Percentiles rank a stretch among this genome's conserved stretches.
Conservation (phyloP, 2,329 filamentous ascomycete species). For the Neonectria magnoliae region DNA sequence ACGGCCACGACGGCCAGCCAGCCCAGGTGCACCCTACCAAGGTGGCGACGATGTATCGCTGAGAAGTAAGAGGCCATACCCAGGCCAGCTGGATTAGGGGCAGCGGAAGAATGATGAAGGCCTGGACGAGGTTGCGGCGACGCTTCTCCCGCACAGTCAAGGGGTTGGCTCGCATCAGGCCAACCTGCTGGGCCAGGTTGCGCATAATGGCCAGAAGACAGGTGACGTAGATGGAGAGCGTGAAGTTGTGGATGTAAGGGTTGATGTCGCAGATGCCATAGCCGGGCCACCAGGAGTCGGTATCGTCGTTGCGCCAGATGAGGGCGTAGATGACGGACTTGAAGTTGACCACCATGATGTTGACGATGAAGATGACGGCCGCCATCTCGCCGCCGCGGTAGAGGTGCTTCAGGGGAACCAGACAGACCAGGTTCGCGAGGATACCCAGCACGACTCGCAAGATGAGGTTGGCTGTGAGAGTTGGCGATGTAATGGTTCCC, state of each 20-base stretch:
- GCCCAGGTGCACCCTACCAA: constrained; percentile 60
- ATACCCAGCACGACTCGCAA: constrained; percentile 59
- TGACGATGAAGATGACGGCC: constrained; percentile 60
- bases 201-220: constrained; percentile 65
- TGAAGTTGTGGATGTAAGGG: constrained; percentile 58
- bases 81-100: constrained; percentile 61
- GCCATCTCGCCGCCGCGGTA: constrained; percentile 64
- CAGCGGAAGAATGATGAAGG: constrained; percentile 64
- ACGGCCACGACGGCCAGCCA: constrained; percentile 58
- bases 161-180: constrained; percentile 53
- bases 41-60: constrained; percentile 61
- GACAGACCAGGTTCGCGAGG: constrained; percentile 56
- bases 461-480: constrained; percentile 57
- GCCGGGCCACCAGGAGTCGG: constrained; percentile 61
- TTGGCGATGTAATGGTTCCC: constrained; percentile 41
- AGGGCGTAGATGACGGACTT: constrained; percentile 60
- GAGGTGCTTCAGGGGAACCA: constrained; percentile 63
- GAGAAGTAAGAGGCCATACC: constrained; percentile 57
- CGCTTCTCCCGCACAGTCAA: constrained; percentile 54
- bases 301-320: constrained; percentile 64
- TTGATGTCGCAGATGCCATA: constrained; percentile 64
- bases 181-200: constrained; percentile 62
- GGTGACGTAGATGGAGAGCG: constrained; percentile 58
- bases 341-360: constrained; percentile 58
- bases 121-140: constrained; percentile 57